Conservation (phyloP, 306 rosid genomes). For the Luffa acutangula region DNA sequence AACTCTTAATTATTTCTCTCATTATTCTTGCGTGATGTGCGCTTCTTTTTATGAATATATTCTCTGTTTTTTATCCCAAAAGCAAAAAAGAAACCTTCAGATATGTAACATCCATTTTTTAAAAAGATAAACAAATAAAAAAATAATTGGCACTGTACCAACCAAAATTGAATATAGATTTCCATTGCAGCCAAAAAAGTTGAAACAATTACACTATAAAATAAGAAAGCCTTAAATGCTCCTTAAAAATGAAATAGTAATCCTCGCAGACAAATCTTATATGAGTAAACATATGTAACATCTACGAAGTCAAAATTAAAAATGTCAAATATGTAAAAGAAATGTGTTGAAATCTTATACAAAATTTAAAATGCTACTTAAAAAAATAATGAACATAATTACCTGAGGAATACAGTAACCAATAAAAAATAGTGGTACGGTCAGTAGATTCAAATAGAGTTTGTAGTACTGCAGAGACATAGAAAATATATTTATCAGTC, state of each 20-base stretch:
- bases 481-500: neutral
- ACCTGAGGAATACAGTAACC: slow-evolving; percentile 82
- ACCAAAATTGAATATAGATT: neutral
- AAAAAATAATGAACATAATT: slow-evolving; percentile 12
- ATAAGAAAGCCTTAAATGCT: neutral
- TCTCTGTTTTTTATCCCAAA: neutral
- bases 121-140: neutral
- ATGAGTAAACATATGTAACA: neutral
- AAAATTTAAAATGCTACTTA: neutral
- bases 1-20: neutral
- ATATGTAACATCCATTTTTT: neutral
- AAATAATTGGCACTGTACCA: neutral
- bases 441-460: slow-evolving; percentile 46
- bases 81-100: neutral
- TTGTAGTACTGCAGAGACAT: slow-evolving; percentile 56
- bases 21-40: neutral
- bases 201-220: neutral
- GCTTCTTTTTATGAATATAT: neutral
- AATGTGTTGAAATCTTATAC: neutral
- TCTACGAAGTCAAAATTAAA: neutral
- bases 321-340: no score
- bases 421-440: slow-evolving; percentile 36
- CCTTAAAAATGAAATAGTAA: neutral
- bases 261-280: neutral
- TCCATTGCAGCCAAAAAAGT: neutral